Base-by-base conservation (phyloP, 495 filamentous ascomycete genomes). In the Talaromyces proteolyticus region DNA sequence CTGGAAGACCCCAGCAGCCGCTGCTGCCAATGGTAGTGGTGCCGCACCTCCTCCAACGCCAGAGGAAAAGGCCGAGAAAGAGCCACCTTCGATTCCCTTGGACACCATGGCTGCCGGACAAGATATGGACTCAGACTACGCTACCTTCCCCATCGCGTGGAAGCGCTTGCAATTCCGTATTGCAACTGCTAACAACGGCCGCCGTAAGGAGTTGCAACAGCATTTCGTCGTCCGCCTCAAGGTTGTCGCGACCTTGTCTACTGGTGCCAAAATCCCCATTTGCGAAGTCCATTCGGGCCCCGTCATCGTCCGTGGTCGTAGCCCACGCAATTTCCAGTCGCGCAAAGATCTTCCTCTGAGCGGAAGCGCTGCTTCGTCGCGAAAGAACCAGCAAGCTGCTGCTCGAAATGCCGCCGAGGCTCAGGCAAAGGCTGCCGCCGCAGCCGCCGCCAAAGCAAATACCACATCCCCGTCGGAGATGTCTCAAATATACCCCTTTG, bases 161-260 rank as follows among this genome's bases (percentile, higher is more conserved):
- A 95, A 94, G 65, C 76, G 91, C 17, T 68, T 96, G 46, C 91
- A 96, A 62, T 96, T 96, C 59, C 87, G 91, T 49, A 88, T 91
- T 42, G 91, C 91, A 3, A 96, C 91, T 6, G 91, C 91, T 19
- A 82, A 89, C 63, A 89, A 89, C 53, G 85, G 85, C 18, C 81
- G 87, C 48, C 72, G 87, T 41, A 86, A 88, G 69, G 87, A 89
- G 60, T 75, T 91, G 22, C 87, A 91, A 58, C 87, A 91, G 55
- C 87, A 91, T 64, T 91, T 91, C 58, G 81, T 88, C 22, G 75
- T 89, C 45, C 79, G 85, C 40, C 72, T 91, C 54, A 86, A 86
- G 60, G 81, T 91, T 21, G 72, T 87, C 38, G 86, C 81, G 19
- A 87, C 85, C 2, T 62, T 91, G 40, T 76, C 83, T 4, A 87